Base-by-base conservation (phyloP, 768 basidiomycete species). In the Leucosporidium yakuticum region DNA sequence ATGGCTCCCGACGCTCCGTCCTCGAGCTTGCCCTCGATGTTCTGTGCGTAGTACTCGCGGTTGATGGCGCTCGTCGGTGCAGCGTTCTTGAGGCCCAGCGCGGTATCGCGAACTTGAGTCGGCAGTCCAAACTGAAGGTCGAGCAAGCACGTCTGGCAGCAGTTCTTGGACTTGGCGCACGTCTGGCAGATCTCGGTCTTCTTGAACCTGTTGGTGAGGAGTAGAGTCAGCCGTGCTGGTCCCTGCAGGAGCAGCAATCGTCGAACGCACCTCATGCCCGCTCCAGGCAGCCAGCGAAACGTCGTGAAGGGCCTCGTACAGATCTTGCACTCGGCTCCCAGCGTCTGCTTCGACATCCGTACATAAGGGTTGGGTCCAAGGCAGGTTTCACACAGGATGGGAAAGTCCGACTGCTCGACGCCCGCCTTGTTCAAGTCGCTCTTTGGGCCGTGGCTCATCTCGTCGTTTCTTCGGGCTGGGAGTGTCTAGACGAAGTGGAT, bases 1-100 rank as follows among this genome's bases (percentile, higher is more conserved):
- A 74, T 69, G 32, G 73, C 75, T n/a, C 75, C 73, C 19, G 65
- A 55, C 4, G 51, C 62, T n/a, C 64, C 69, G 29, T 71, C 67
- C 39, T 55, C 74, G 32, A 61, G 64, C 25, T 54, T 62, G 44
- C 32, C 64, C 64, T 57, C 68, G 86, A 91, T 87, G 78, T 92
- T 93, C 79, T 95, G 91, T 1, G 90, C 91, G 78, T 89, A 89
- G 77, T 90, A 95, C 81, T 95, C 90, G 76, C 95, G 84, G 79
- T 99, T 99, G 80, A 99, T 90, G 74, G 98, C 94, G 77, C 93
- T 95, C 60, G 88, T 93, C 8, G 96, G 96, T 0, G 96, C 95
- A 69, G 89, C 88, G 75, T 86, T 88, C 65, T 74, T 74, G 77
- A 88, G 83, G 1, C 88, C 91, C 60, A 99, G 80, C 14, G 96